A percentile compares a stretch with the other conserved stretches of the same genome.
phyloP scores from a whole-genome alignment of 2,329 filamentous ascomycete species.

The Aureobasidium namibiae region DNA sequence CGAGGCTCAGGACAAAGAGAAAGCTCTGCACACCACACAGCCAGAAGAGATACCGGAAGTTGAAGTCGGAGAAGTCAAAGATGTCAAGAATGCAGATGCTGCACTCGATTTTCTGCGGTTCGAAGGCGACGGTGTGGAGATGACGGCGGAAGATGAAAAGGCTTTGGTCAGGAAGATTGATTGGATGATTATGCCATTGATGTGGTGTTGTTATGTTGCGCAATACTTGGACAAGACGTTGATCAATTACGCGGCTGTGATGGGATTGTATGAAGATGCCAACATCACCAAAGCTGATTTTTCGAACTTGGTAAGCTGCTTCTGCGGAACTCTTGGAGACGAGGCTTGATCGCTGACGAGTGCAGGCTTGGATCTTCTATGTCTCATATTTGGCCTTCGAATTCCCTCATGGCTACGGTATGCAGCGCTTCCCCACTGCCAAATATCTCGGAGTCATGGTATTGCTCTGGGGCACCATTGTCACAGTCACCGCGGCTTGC shows the following conservation, averaged over 20 bases:
- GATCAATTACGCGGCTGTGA: conserved; percentile 35
- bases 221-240: conserved; percentile 36
- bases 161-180: conserved; percentile 30
- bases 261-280: conserved; percentile 32
- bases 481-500: conserved; percentile 41
- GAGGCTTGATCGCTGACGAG: not conserved
- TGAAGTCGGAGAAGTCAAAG: conserved; percentile 20
- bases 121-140: conserved; percentile 19
- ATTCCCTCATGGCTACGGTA: conserved; percentile 38
- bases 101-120: conserved; percentile 25
- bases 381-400: conserved; percentile 30
- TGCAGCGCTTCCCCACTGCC: conserved; percentile 46
- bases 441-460: conserved; percentile 43
- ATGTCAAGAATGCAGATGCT: conserved; percentile 23
- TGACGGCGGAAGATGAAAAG: conserved; percentile 20
- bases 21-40: not conserved
- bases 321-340: too few relatives aligned
- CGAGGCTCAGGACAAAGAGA: conserved; percentile 7
- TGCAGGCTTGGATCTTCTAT: conserved; percentile 26
- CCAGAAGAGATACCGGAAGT: not conserved
- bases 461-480: conserved; percentile 40
- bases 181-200: conserved; percentile 33
- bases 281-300: conserved; percentile 29
- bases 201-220: conserved; percentile 31
- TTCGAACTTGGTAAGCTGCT: conserved; percentile 20